phyloP scores from a whole-genome alignment of 1,284 basidiomycete genomes.

The Ceratobasidium sp. region DNA sequence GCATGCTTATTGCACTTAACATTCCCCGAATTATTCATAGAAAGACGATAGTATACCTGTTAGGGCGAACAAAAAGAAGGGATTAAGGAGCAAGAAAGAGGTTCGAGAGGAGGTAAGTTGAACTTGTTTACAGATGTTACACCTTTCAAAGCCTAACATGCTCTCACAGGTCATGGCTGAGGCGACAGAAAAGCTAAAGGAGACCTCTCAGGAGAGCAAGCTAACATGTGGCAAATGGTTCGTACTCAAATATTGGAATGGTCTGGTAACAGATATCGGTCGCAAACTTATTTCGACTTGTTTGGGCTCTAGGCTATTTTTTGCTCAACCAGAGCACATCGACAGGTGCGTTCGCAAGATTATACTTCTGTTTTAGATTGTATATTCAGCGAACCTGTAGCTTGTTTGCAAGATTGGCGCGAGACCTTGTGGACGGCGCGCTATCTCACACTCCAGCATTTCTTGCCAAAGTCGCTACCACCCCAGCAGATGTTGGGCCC shows the following conservation, averaged over 20 bases:
- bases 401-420: conserved; percentile 26
- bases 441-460: conserved; percentile 65
- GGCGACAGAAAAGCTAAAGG: conserved; percentile 65
- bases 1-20: background rate
- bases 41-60: conserved; percentile 71
- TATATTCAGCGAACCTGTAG: too few species aligned
- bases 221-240: conserved; percentile 76
- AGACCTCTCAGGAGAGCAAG: conserved; percentile 64
- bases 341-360: conserved; percentile 53
- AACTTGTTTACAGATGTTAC: background rate
- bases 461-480: conserved; percentile 72
- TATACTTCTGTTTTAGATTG: too few species aligned
- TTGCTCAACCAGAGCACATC: conserved; percentile 67
- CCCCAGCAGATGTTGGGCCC: conserved; percentile 59
- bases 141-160: background rate
- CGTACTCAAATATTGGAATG: too few species aligned
- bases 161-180: conserved; percentile 65
- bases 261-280: too few species aligned
- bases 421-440: conserved; percentile 73
- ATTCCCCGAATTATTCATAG: conserved; percentile 58
- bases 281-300: conserved; percentile 17
- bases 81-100: conserved; percentile 76
- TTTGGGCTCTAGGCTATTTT: conserved; percentile 65
- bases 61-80: conserved; percentile 74
- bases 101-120: conserved; percentile 67